Conservation (phyloP, 805 yeast genomes). For the Suhomyces emberorum region DNA sequence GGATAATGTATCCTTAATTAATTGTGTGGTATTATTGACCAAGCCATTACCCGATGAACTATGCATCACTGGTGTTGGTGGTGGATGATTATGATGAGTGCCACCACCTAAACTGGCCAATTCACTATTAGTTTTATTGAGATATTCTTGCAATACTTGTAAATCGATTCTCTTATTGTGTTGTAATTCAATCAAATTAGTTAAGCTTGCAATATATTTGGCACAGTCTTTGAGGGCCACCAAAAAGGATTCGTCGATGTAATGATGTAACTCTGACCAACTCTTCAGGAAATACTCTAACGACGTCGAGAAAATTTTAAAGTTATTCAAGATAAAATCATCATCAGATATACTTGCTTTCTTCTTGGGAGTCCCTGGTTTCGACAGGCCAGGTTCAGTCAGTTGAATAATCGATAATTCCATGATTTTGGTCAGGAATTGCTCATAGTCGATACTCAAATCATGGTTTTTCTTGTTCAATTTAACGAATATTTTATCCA, state of each 20-base stretch:
- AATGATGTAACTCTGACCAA: conserved; percentile 41
- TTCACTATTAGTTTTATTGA: conserved; percentile 68
- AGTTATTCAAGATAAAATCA: conserved; percentile 24
- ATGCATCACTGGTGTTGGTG: conserved; percentile 31
- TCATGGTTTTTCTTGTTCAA: conserved; percentile 71
- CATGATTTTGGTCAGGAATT: conserved; percentile 64
- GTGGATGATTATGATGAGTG: conserved; percentile 13
- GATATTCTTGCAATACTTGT: conserved; percentile 79
- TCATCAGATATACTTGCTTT: conserved; percentile 6
- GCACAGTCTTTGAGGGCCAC: conserved; percentile 84
- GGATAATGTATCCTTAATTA: conserved; percentile 49
- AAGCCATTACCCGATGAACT: conserved; percentile 27
- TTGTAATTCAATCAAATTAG: conserved; percentile 69
- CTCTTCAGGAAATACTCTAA: conserved; percentile 36
- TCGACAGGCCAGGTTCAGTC: conserved; percentile 21
- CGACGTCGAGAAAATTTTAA: conserved; percentile 36
- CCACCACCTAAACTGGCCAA: conserved; percentile 35
- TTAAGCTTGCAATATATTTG: conserved; percentile 51
- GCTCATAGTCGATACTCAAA: conserved; percentile 67
- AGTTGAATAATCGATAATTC: conserved; percentile 60
- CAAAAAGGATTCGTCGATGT: conserved; percentile 75
- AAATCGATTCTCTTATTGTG: conserved; percentile 90
- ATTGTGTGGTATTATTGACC: conserved; percentile 41
- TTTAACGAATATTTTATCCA: conserved; percentile 75
- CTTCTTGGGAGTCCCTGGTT: conserved; percentile 3